Base-by-base conservation (phyloP, 2,329 filamentous ascomycete species). In the Aspergillus floridensis region DNA sequence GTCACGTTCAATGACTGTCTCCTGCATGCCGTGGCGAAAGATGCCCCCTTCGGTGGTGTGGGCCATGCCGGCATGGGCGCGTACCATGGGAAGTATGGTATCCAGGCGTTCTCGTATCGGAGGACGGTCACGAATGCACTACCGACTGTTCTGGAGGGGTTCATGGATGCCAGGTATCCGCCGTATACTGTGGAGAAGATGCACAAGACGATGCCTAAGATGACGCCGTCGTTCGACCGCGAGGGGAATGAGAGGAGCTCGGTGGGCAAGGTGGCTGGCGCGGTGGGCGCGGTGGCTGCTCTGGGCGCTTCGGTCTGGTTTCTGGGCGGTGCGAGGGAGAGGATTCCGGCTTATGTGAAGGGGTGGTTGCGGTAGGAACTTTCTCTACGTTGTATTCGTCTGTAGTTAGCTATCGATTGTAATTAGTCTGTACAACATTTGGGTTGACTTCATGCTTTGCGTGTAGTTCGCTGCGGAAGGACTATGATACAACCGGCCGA, bases 1-100 rank as follows among this genome's bases (percentile, higher is more conserved):
- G 60, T 62, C 11, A 60, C 58, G 8, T 53, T 62, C 6, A 62
- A 62, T 49, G 54, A 59, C 19, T 56, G 56, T 24, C 38, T 62
- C 10, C n/a, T 60, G 4, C 60, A 62, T 21, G 55, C 54, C 5
- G 47, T 53, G 51, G 60, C 57, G 16, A 58, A 35, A 6, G 38
- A 48, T 3, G 58, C 60, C 5, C 60, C 60, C 2, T 62, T 62
- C 19, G 60, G 60, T 12, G 60, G 60, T 22, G 60, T 62, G 2
- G 60, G 60, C 21, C 47, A 60, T 16, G 59, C 60, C 3, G 60
- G 60, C 16, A 49, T 38, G 21, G 60, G 60, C 19, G 38, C 51
- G 11, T 62, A 62, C 31, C 60, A 62, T 53, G 60, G 60, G 5
- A 38, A 53, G 12, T 57, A 62, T 22, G 60, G 60, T 11, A 57